Evolutionary conservation across 495 filamentous ascomycete species (phyloP), one percentile per base, ranked within the genome.

Genomic region (Penicillium verhagenii): DNA sequence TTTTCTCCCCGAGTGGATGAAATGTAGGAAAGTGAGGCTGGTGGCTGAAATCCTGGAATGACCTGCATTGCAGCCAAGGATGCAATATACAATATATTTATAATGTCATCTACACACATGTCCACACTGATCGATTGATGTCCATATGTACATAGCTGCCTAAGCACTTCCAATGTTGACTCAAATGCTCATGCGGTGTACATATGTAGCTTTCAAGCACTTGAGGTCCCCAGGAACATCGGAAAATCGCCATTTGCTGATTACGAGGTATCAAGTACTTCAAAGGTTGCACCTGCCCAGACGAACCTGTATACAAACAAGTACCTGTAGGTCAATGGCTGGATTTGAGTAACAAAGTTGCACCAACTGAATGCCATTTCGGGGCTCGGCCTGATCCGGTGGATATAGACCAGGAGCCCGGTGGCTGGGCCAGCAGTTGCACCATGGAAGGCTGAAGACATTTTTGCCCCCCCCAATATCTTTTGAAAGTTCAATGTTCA

Each of bases 371-470:
- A 58, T 52, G 52, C 47, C 48, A 58, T 58, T 38, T 39, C 48
- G 52, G 52, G 48, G 54, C 54, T 58, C 52, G 52, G 59, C 42
- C 52, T 62, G 28, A 56, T 58, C 24, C 48, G 29, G 28, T 46
- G 40, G 14, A 24, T 49, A 25, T 40, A 43, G 39, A 57, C 59
- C 33, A 57, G 52, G 44, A 62, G 54, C 52, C 59, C 55, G 59
- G 57, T 53, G 44, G 50, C 19, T 20, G 56, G 56, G 40, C 29
- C 20, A 40, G 45, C 18, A 55, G 59, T 62, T 55, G 52, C 52
- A 58, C 55, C 55, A 48, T 38, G 47, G 31, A 48, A 37, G 31
- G 47, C 47, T 50, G 47, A 50, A 37, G 25, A 14, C 47, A 37
- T 13, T 10, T 39, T 37, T 6, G 18, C 6, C 38, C n/a, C n/a